Evolutionary conservation across 2,329 filamentous ascomycete species (phyloP).

Genomic region (Tolypocladium tundrense): DNA sequence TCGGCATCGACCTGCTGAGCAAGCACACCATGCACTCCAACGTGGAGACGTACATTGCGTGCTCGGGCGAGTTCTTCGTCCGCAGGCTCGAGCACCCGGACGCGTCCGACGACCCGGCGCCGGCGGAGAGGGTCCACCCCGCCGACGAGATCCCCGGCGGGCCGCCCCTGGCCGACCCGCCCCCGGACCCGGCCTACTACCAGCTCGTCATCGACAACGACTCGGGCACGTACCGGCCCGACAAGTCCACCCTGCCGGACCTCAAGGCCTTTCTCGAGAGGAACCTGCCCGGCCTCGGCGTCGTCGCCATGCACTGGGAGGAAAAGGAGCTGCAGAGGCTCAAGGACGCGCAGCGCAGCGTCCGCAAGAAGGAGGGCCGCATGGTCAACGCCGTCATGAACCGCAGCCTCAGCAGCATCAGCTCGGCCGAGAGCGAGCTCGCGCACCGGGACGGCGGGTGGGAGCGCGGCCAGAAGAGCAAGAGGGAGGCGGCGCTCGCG

Average conservation of each 20-base stretch:
- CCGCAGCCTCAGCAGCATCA: conserved; percentile 40
- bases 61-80: conserved; percentile 87
- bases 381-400: conserved; percentile 47
- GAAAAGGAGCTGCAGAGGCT: conserved; percentile 62
- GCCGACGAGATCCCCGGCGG: conserved; percentile 35
- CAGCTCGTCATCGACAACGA: conserved; percentile 93
- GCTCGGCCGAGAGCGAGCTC: conserved; percentile 44
- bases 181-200: conserved; percentile 48
- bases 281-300: conserved; percentile 68
- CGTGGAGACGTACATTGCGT: conserved; percentile 84
- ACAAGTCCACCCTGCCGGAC: conserved; percentile 62
- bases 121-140: conserved; percentile 40
- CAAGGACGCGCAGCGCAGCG: conserved; percentile 64
- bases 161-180: conserved; percentile 32
- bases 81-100: conserved; percentile 49
- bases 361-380: conserved; percentile 56
- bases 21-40: conserved; percentile 98
- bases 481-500: conserved; percentile 41
- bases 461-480: conserved; percentile 34
- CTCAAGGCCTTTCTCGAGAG: conserved; percentile 59
- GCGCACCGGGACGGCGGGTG: conserved; percentile 30
- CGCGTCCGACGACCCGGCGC: conserved; percentile 30
- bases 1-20: conserved; percentile 82
- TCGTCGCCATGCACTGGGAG: conserved; percentile 69
- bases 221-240: conserved; percentile 84